Percentiles rank a stretch among this genome's conserved stretches.
Conservation (phyloP, 202 grass and related monocot genomes). For the Panicum virgatum region DNA sequence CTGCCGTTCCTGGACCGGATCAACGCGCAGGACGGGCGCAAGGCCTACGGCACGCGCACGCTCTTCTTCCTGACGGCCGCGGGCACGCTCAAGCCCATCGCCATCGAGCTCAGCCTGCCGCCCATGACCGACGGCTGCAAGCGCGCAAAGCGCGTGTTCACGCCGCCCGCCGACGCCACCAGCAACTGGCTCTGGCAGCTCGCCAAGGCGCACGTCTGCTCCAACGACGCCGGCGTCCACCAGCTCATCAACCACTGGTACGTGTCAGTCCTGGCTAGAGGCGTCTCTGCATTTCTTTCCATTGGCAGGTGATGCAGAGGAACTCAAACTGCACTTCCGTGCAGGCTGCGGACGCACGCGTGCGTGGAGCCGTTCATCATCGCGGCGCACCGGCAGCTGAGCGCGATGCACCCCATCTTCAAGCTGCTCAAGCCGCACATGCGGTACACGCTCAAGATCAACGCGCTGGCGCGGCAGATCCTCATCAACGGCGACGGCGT, state of each 20-base stretch:
- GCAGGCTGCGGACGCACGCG: slow-evolving; percentile 89
- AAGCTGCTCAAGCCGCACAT: slow-evolving; percentile 95
- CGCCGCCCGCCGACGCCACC: slow-evolving; percentile 75
- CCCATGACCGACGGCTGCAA: slow-evolving; percentile 47
- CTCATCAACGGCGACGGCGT: slow-evolving; percentile 92
- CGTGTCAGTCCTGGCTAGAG: too few relatives aligned
- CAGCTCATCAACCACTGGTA: slow-evolving; percentile 97
- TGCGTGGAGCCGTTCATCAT: slow-evolving; percentile 93
- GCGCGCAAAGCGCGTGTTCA: slow-evolving; percentile 74
- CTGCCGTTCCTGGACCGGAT: slow-evolving; percentile 78
- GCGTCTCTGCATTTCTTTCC: neutral
- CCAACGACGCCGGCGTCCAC: slow-evolving; percentile 90
- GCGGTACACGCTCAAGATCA: slow-evolving; percentile 89
- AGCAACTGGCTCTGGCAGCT: slow-evolving; percentile 90
- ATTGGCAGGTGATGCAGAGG: neutral
- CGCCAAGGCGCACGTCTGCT: slow-evolving; percentile 93
- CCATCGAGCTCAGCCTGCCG: slow-evolving; percentile 83
- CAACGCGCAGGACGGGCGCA: slow-evolving; percentile 73
- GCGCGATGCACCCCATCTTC: slow-evolving; percentile 88
- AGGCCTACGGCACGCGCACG: slow-evolving; percentile 84
- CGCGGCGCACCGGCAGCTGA: slow-evolving; percentile 84
- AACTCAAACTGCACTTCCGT: too few relatives aligned
- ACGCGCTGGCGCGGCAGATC: slow-evolving; percentile 87
- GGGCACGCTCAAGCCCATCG: slow-evolving; percentile 79
- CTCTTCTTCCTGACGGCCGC: slow-evolving; percentile 76